These are phyloP conservation scores for Solanum paucissectum DNA, from an alignment of 257 asterid species.

Conservation along the genomic window DNA sequence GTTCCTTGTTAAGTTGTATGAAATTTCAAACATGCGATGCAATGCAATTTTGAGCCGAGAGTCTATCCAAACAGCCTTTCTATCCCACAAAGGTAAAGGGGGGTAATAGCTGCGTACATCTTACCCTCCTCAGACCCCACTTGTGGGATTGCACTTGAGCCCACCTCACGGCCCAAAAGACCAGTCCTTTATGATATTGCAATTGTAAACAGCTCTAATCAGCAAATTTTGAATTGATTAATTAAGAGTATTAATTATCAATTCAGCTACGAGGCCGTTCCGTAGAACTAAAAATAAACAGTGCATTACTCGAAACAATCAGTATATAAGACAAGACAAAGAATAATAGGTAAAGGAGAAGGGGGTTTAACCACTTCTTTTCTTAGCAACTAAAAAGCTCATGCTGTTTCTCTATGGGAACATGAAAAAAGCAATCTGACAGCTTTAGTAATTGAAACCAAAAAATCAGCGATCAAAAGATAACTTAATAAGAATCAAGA, in stretches of 20 bases:
- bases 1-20: background rate
- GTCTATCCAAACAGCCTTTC: background rate
- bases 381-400: background rate
- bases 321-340: background rate
- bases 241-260: background rate
- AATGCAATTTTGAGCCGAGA: background rate
- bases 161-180: background rate
- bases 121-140: background rate
- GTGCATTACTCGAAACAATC: background rate
- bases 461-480: background rate
- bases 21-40: background rate
- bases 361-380: background rate
- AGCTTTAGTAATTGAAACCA: background rate
- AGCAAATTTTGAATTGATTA: background rate
- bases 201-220: background rate
- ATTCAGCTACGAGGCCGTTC: background rate
- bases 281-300: background rate
- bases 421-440: background rate
- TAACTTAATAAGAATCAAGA: too few relatives aligned
- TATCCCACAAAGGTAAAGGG: background rate
- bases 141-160: background rate
- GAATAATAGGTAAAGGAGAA: background rate
- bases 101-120: background rate
- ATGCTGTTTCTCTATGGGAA: background rate
- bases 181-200: background rate